Base-by-base conservation (phyloP, 805 yeast genomes). In the Metschnikowia arizonensis region DNA sequence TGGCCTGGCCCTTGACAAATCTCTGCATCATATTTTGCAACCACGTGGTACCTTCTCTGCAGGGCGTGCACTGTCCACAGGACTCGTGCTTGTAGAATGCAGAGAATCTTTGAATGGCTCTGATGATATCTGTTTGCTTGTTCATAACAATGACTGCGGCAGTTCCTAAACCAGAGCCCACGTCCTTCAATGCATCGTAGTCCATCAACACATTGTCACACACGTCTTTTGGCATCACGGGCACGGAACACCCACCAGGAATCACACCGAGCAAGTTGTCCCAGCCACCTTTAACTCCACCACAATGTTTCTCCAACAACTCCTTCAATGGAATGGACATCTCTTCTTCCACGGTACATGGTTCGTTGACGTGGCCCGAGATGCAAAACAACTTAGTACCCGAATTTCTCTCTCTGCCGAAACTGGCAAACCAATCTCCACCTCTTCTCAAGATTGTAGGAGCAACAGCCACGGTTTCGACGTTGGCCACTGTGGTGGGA, bases 41-140 rank as follows among this genome's bases (percentile, higher is more conserved):
- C 85, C 91, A 88, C 17, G 95, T 83, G 35, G 96, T 87, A 47
- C 96, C 96, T 70, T 88, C 96, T 65, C 96, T 81, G 71, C 96
- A 88, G 48, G 96, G 96, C 3, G 96, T 88, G 73, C 96, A 88
- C 72, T 88, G 96, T 48, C 96, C 95, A 72, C 96, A 88, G 6
- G 93, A 84, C 74, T 88, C 96, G 69, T 88, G 96, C 73, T 84
- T 85, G 74, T 86, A 88, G 66, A 88, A 88, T 35, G 85, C 81
- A 35, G 91, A 67, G 60, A 88, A 79, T 66, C 96, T 78, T 68
- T 88, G 95, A 63, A 88, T 88, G 55, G 91, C 93, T 53, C 88
- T 77, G 50, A 88, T 80, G 44, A 88, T 80, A 64, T 88, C 95
- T 31, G 95, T 85, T 58, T 82, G 81, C 72, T 86, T 84, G 74